Base-by-base conservation (phyloP, 2,329 filamentous ascomycete species). In the Balansia obtecta region DNA sequence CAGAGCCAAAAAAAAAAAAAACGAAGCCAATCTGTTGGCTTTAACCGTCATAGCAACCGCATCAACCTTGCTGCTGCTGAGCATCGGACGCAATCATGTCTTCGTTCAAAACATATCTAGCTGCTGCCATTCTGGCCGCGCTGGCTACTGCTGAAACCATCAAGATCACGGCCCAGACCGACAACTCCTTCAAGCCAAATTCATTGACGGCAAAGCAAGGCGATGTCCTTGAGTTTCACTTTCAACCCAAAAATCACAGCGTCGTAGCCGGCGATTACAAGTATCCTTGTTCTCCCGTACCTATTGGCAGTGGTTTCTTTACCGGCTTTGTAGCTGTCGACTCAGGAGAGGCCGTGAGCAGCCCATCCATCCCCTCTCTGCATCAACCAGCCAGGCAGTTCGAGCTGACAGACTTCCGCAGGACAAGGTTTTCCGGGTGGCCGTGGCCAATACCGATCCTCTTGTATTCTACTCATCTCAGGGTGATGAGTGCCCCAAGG, bases 381-480 rank as follows among this genome's bases (percentile, higher is more conserved):
- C 8, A 15, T 12, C 9, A 20, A 15, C 13, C 33, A 20, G 18
- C 13, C 33, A 1, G 9, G 11, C 12, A 20, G 2, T 27, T 2
- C 3, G 43, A 38, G 42, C 46, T 52, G 13, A 52, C 30, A 22
- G 7, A 3, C 12, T 8, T 2, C n/a, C n/a, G 12, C 22, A 68
- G 65, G 56, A 61, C 54, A 57, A 67, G 42, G 56, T 67, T 22
- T 69, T 68, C 57, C 60, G 60, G 49, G 63, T 70, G 50, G 60
- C 53, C 1, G 46, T 69, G 50, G 61, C 62, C 46, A 53, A 59
- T 52, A 63, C 60, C 6, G 59, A 66, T 1, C 63, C 66, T 33
- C 59, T 63, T 9, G 57, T 59, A n/a, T 68, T 69, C 56, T 69
- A 68, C 54, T 70, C 67, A n/a, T 65, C 64, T 7, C 65, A 67